Evolutionary conservation across 805 yeast genomes (phyloP), one percentile per base, ranked within the genome.

Genomic region (Maudiozyma serrabonitensis): DNA sequence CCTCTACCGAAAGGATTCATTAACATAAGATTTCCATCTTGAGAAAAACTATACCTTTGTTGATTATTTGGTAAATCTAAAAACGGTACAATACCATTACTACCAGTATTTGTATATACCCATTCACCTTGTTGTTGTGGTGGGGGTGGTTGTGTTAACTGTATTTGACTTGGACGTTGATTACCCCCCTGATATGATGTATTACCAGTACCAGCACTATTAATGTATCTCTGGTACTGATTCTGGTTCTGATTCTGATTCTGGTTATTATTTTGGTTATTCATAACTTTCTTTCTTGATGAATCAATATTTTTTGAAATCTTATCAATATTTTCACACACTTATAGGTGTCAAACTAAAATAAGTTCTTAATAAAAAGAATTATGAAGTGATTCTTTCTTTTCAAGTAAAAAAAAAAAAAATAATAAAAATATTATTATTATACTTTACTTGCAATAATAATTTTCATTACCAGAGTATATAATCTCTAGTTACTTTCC

Each of bases 1-100:
- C 69, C 67, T 45, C 68, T 56, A 6, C 62, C 60, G 18, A 63
- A 54, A 19, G 57, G 60, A 34, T 42, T 49, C n/a, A 43, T 37
- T 23, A 19, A 19, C 21, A 39, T 39, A 9, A 13, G 16, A 19
- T 23, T 39, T 1, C 42, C 23, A 19, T 50, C 48, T 12, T 42
- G 41, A 3, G 45, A n/a, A 4, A 42, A 2, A 42, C 45, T 42
- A 15, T 25, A 43, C 26, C 44, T 18, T 26, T 46, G 35, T 45
- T 46, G 43, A 37, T 23, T 43, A 21, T 43, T 34, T 35, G 46
- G 8, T 28, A 13, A 35, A 21, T 25, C 5, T 38, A 28, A 28
- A 7, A n/a, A 16, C 23, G 35, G 21, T 26, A 23, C 44, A 6
- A 13, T 40, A 7, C 25, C 41, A 6, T 12, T 38, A 19, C 1